phyloP scores from a whole-genome alignment of 371 early-diverging fungal genomes.

The Dinochytrium kinnereticum region DNA sequence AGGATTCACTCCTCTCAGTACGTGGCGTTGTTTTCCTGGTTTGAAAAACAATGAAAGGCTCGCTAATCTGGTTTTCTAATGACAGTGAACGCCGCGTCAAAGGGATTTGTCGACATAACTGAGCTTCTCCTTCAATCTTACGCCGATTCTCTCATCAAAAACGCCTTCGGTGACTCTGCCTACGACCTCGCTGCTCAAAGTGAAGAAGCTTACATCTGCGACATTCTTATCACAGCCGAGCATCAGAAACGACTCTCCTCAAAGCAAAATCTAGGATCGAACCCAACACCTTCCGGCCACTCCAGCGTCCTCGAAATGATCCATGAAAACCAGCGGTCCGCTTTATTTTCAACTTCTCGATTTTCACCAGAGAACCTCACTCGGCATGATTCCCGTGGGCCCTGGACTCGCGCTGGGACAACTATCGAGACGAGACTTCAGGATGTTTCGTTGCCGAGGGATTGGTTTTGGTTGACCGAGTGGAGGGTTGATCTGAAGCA shows the following conservation, averaged over 20 bases:
- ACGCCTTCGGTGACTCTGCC: constrained; percentile 76
- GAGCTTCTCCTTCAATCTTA: constrained; percentile 67
- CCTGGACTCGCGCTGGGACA: constrained; percentile 62
- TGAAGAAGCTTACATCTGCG: constrained; percentile 70
- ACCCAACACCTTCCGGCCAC: constrained; percentile 43
- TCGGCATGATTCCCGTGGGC: constrained; percentile 60
- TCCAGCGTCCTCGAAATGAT: constrained; percentile 66
- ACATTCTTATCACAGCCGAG: constrained; percentile 40
- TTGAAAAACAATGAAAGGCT: too few species aligned
- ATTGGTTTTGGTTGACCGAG: constrained; percentile 86
- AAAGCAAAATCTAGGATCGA: not conserved
- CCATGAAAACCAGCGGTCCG: constrained; percentile 73
- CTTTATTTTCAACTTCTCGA: constrained; percentile 46
- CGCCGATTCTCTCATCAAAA: constrained; percentile 71
- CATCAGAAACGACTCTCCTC: not conserved
- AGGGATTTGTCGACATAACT: constrained; percentile 70
- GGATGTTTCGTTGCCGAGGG: constrained; percentile 21
- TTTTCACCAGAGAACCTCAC: constrained; percentile 49
- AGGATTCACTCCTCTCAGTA: constrained; percentile 81
- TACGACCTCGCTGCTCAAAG: constrained; percentile 79
- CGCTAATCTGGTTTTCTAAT: too few species aligned
- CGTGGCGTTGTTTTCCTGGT: constrained; percentile 6
- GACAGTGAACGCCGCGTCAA: constrained; percentile 80
- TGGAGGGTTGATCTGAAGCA: constrained; percentile 76
- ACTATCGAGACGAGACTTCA: constrained; percentile 51